Base-by-base conservation (phyloP, 139 green algal species). In the Chlamydomonas schloesseri region DNA sequence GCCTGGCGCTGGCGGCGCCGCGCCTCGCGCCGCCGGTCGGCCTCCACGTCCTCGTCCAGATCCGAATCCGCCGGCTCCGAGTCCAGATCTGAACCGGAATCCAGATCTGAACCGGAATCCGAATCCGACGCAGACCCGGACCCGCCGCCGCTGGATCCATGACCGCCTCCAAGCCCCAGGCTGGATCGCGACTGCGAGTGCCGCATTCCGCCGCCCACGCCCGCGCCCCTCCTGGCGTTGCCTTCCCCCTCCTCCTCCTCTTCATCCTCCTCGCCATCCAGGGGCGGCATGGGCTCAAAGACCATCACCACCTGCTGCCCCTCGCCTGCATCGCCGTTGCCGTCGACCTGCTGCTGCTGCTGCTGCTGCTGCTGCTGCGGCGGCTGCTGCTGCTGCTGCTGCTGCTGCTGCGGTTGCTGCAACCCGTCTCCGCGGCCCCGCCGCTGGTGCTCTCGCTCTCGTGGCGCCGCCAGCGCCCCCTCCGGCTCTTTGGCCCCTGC, bases 291-390 rank as follows among this genome's bases (percentile, higher is more conserved):
- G 2, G 60, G n/a, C 21, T 76, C 79, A 57, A 85, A 85, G 11
- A 77, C 47, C 79, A 85, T 85, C 31, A 85, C 36, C 14, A 85
- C 79, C 9, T 85, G 23, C 4, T 65, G 46, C 33, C 42, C 46
- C 68, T 50, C 68, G 58, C 58, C 58, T 13, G 8, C 58, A 14
- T 31, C 58, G n/a, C n/a, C n/a, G n/a, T n/a, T n/a, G n/a, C n/a
- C n/a, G n/a, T n/a, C n/a, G n/a, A n/a, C n/a, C n/a, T n/a, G n/a
- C n/a, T n/a, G n/a, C n/a, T n/a, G n/a, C n/a, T n/a, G n/a, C n/a
- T n/a, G n/a, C n/a, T n/a, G n/a, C n/a, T n/a, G n/a, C n/a, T n/a
- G n/a, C n/a, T n/a, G n/a, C n/a, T n/a, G n/a, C n/a, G n/a, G n/a
- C n/a, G n/a, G n/a, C n/a, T n/a, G n/a, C n/a, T n/a, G n/a, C n/a